phyloP scores from a whole-genome alignment of 345 rosid species.

The Camelina laxa region DNA sequence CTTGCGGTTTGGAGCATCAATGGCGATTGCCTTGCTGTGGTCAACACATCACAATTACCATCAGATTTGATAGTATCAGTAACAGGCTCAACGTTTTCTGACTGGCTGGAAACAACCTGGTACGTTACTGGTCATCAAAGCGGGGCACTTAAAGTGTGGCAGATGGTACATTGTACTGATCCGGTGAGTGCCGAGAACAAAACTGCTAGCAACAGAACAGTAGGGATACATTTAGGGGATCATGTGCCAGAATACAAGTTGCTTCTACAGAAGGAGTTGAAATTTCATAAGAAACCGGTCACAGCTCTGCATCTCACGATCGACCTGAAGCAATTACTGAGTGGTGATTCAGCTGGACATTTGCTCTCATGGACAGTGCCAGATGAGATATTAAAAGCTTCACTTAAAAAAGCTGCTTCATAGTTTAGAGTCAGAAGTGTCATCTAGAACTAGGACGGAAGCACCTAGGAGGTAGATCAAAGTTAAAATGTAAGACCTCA shows the following conservation, averaged over 20 bases:
- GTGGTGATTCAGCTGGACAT: constrained; percentile 84
- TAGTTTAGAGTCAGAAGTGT: constrained; percentile 24
- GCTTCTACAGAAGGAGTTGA: constrained; percentile 73
- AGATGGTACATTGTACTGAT: constrained; percentile 70
- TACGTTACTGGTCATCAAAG: constrained; percentile 93
- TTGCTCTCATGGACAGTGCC: constrained; percentile 81
- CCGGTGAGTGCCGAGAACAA: constrained; percentile 48
- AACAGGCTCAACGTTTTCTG: constrained; percentile 74
- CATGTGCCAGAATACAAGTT: constrained; percentile 71
- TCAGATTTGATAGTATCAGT: constrained; percentile 82
- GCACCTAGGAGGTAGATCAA: not conserved
- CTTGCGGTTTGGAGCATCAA: constrained; percentile 95
- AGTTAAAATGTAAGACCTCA: constrained; percentile 3
- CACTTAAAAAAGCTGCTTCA: constrained; percentile 52
- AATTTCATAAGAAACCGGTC: constrained; percentile 77
- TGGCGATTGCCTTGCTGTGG: constrained; percentile 87
- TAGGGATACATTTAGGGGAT: constrained; percentile 55
- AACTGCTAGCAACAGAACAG: constrained; percentile 43
- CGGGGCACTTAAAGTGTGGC: constrained; percentile 90
- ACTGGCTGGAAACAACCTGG: constrained; percentile 89
- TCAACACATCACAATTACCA: constrained; percentile 78
- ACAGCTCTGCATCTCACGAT: constrained; percentile 74
- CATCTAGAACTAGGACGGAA: constrained; percentile 19
- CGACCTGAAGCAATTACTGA: constrained; percentile 84
- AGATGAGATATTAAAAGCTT: constrained; percentile 63